phyloP scores from a whole-genome alignment of 2,329 filamentous ascomycete species.

The Cladophialophora yegresii region DNA sequence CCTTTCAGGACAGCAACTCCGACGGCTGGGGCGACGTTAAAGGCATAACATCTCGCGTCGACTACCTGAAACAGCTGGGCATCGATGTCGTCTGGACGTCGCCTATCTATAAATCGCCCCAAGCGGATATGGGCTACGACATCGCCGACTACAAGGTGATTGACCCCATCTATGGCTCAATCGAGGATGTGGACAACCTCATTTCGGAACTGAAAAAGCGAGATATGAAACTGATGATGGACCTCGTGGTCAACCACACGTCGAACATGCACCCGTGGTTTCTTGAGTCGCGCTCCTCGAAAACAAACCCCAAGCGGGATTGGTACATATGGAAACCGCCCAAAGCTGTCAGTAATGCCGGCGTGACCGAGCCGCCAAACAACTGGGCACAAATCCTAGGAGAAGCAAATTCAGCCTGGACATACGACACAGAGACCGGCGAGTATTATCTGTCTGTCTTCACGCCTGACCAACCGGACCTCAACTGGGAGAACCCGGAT shows the following conservation, averaged over 20 bases:
- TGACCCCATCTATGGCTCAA: slow-evolving; percentile 51
- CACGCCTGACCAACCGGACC: slow-evolving; percentile 72
- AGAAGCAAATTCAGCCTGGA: slow-evolving; percentile 48
- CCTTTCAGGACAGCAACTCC: slow-evolving; percentile 53
- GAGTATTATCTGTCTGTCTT: slow-evolving; percentile 81
- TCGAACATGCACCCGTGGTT: slow-evolving; percentile 61
- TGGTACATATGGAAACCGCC: slow-evolving; percentile 66
- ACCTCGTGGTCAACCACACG: slow-evolving; percentile 52
- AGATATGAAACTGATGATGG: slow-evolving; percentile 54
- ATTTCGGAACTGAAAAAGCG: slow-evolving; percentile 48
- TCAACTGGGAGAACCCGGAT: slow-evolving; percentile 78
- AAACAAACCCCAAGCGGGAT: slow-evolving; percentile 64
- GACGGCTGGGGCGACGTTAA: slow-evolving; percentile 66
- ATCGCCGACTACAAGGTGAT: slow-evolving; percentile 49
- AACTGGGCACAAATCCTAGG: slow-evolving; percentile 62
- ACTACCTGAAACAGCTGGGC: slow-evolving; percentile 64
- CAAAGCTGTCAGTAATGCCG: slow-evolving; percentile 54
- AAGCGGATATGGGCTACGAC: slow-evolving; percentile 56
- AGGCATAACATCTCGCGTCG: slow-evolving; percentile 65
- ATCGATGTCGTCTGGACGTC: slow-evolving; percentile 62
- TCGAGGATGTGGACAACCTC: slow-evolving; percentile 50
- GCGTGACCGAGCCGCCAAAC: slow-evolving; percentile 68
- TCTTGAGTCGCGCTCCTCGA: slow-evolving; percentile 63
- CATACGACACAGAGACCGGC: slow-evolving; percentile 69
- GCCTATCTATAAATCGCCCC: slow-evolving; percentile 55